Evolutionary conservation across 2,329 filamentous ascomycete genomes (phyloP).

Genomic region (Akanthomyces muscarius): DNA sequence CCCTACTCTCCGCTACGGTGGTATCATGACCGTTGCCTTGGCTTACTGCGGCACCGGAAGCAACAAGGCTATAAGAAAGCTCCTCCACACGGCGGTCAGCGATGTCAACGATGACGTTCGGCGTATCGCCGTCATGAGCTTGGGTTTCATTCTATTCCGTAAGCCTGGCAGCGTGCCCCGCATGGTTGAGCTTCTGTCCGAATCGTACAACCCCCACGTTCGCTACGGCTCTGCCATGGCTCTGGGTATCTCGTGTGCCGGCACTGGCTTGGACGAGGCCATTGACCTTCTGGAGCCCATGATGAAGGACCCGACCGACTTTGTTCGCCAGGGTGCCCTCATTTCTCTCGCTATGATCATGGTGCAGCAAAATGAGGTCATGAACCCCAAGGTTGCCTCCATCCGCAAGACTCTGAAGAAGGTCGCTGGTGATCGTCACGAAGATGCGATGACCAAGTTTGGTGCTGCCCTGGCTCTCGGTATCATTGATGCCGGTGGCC

Average conservation of each 20-base stretch:
- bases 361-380: conserved; percentile 97
- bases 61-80: conserved; percentile 96
- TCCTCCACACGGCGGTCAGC: conserved; percentile 93
- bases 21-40: conserved; percentile 97
- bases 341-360: conserved; percentile 97
- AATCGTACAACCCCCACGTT: conserved; percentile 98
- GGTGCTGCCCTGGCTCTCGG: conserved; percentile 89
- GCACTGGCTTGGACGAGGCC: conserved; percentile 91
- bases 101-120: conserved; percentile 98
- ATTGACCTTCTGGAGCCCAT: conserved; percentile 96
- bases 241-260: conserved; percentile 94
- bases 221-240: conserved; percentile 98
- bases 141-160: conserved; percentile 97
- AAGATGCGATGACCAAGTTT: conserved; percentile 99
- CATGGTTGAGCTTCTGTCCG: conserved; percentile 96
- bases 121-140: conserved; percentile 91
- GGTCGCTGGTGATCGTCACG: conserved; percentile 89
- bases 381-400: conserved; percentile 92
- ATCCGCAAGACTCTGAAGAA: conserved; percentile 94
- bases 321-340: conserved; percentile 92
- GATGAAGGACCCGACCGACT: conserved; percentile 99
- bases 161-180: conserved; percentile 95
- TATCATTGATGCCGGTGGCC: conserved; percentile 95
- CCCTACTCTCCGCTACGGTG: conserved; percentile 88
- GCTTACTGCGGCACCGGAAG: conserved; percentile 96